Conservation (phyloP, 768 basidiomycete genomes). For the Russula sp. region DNA sequence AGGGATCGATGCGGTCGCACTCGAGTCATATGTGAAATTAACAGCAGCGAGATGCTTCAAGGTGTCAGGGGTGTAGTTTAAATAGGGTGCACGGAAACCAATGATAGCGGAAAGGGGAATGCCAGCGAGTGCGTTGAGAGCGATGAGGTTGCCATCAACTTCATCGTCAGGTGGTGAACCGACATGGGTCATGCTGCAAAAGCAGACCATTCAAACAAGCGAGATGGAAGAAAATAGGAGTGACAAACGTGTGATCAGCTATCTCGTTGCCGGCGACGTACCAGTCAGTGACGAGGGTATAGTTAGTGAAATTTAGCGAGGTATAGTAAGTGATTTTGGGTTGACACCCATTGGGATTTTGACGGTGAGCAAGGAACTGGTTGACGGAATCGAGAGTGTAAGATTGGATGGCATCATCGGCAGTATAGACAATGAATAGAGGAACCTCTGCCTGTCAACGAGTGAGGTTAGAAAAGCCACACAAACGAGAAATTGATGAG, state of each 20-base stretch:
- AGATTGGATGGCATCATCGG: conserved; percentile 69
- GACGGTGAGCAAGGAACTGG: conserved; percentile 64
- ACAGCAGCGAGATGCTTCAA: conserved; percentile 47
- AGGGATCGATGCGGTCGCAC: conserved; percentile 50
- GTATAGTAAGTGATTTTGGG: conserved; percentile 73
- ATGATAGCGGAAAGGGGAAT: conserved; percentile 56
- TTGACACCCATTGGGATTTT: conserved; percentile 70
- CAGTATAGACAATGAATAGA: conserved; percentile 66
- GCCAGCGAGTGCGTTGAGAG: conserved; percentile 70
- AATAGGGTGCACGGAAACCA: conserved; percentile 75
- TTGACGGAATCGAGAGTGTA: conserved; percentile 71
- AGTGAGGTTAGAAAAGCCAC: neutral
- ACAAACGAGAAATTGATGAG: neutral
- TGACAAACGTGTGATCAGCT: conserved; percentile 62
- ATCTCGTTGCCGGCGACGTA: conserved; percentile 80
- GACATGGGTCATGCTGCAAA: conserved; percentile 67
- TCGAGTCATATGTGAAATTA: conserved; percentile 68
- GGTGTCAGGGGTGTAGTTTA: conserved; percentile 58
- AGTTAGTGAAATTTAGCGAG: conserved; percentile 67
- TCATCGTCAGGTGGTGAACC: conserved; percentile 54
- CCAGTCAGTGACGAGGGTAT: conserved; percentile 72
- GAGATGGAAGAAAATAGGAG: neutral
- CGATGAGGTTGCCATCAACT: conserved; percentile 71
- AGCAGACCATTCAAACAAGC: neutral
- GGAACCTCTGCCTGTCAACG: conserved; percentile 48